Conservation (phyloP, 2,329 filamentous ascomycete genomes). For the Colletotrichum neosansevieriae region DNA sequence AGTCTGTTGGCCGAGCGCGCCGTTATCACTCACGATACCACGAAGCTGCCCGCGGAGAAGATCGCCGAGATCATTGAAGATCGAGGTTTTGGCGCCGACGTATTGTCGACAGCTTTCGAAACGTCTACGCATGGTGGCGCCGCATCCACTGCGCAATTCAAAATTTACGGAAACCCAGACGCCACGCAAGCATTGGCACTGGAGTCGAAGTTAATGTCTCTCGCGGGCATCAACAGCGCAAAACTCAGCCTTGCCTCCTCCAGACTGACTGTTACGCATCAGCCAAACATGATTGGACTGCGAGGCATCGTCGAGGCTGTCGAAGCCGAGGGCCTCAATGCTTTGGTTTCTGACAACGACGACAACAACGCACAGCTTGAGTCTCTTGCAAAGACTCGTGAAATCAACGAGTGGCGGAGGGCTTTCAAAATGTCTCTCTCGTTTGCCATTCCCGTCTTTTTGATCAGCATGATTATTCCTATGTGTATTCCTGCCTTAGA, state of each 20-base stretch:
- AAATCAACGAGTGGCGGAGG: slow-evolving; percentile 91
- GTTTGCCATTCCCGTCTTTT: slow-evolving; percentile 91
- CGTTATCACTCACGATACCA: slow-evolving; percentile 84
- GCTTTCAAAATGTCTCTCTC: slow-evolving; percentile 82
- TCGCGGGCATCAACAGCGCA: slow-evolving; percentile 80
- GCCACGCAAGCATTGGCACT: slow-evolving; percentile 78
- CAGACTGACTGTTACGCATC: slow-evolving; percentile 79
- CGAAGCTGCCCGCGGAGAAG: slow-evolving; percentile 76
- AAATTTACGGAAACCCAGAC: slow-evolving; percentile 83
- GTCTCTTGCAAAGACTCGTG: slow-evolving; percentile 94
- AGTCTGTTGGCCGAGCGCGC: slow-evolving; percentile 93
- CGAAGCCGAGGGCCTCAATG: slow-evolving; percentile 88
- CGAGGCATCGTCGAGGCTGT: slow-evolving; percentile 85
- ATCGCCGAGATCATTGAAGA: slow-evolving; percentile 90
- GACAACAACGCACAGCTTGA: slow-evolving; percentile 98
- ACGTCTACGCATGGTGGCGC: slow-evolving; percentile 56
- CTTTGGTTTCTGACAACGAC: slow-evolving; percentile 88
- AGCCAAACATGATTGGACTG: slow-evolving; percentile 79
- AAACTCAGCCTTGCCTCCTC: slow-evolving; percentile 80
- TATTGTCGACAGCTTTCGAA: slow-evolving; percentile 81
- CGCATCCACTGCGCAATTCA: slow-evolving; percentile 78
- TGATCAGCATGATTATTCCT: slow-evolving; percentile 93
- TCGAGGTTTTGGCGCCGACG: slow-evolving; percentile 84
- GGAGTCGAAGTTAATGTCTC: slow-evolving; percentile 73
- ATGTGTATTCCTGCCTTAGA: slow-evolving; percentile 84